Evolutionary conservation across 306 rosid species (phyloP), one percentile per base, ranked within the genome.

Genomic region (Rosa multiflora): DNA sequence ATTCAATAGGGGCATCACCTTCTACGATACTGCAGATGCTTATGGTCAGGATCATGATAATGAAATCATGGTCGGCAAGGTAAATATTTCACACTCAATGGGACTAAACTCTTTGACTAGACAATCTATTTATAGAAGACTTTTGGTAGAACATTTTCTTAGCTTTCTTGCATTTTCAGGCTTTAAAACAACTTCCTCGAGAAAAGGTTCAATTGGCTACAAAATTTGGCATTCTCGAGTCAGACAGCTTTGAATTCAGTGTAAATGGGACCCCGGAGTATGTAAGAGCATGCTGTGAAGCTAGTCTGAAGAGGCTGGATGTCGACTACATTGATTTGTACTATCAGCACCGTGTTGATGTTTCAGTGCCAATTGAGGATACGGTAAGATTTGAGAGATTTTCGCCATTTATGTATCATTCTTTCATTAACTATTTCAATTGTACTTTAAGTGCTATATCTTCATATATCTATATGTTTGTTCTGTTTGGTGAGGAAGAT

Each of bases 61-160:
- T 49, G 96, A 94, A 82, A 72, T 90, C 82, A 82, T 91, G 96
- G 77, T 91, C 78, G 97, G 92, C 62, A 88, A 89, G 93, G 92
- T 93, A 82, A 7, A 48, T 51, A 48, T 52, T 37, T 9, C 29
- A 49, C 20, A 72, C 70, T 63, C n/a, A 40, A 11, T 47, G 55
- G 17, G 55, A 14, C 20, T 5, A 55, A 17, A 17, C 18, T 32
- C n/a, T n/a, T n/a, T n/a, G n/a, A n/a, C n/a, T n/a, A n/a, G n/a
- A n/a, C n/a, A n/a, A n/a, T n/a, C n/a, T n/a, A n/a, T n/a, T n/a
- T n/a, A n/a, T n/a, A n/a, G n/a, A n/a, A 49, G 44, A 51, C 5
- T 14, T 51, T 17, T 23, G 66, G 44, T 40, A 32, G 44, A 40
- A 40, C 8, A 3, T 40, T 40, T 40, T 82, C 26, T 4, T 69